These are phyloP conservation scores for Chytridiales sp. DNA, from an alignment of 371 early-diverging fungal genomes.

Conservation along the genomic window DNA sequence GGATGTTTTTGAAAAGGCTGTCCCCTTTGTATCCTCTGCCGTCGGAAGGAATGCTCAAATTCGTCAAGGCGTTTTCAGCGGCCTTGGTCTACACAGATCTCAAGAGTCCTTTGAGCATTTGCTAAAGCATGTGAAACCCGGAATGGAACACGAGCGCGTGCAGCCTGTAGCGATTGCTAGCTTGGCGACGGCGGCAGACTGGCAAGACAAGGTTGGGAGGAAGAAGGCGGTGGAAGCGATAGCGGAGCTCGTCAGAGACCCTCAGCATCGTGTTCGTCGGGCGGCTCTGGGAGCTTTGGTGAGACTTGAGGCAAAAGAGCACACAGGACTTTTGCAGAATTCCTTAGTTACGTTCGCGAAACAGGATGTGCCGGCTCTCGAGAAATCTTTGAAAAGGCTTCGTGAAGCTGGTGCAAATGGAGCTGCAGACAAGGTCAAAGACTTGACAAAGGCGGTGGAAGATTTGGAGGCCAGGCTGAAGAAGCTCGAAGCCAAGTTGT, in stretches of 20 bases:
- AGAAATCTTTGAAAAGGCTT: constrained; percentile 18
- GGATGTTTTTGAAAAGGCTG: constrained; percentile 6
- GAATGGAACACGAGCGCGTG: constrained; percentile 40
- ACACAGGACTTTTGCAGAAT: constrained; percentile 17
- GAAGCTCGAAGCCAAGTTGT: constrained; percentile 43
- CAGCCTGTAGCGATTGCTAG: constrained; percentile 35
- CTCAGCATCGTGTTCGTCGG: constrained; percentile 23
- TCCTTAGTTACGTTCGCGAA: constrained; percentile 33
- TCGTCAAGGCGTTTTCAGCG: constrained; percentile 29
- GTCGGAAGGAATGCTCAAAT: constrained; percentile 47
- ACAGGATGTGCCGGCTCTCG: constrained; percentile 37
- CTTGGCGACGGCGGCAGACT: constrained; percentile 36
- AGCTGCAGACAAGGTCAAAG: constrained; percentile 21
- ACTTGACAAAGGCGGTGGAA: constrained; percentile 42
- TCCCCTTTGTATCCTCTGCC: constrained; percentile 41
- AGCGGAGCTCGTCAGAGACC: constrained; percentile 38
- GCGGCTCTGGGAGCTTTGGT: constrained; percentile 35
- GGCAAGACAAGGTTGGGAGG: constrained; percentile 36
- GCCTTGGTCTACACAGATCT: constrained; percentile 47
- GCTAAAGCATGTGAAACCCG: constrained; percentile 30
- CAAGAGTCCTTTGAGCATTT: constrained; percentile 48
- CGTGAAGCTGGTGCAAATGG: constrained; percentile 2
- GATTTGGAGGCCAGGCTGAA: constrained; percentile 49
- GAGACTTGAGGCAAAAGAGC: constrained; percentile 28
- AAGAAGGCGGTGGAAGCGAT: constrained; percentile 35